A percentile compares a stretch with the other conserved stretches of the same genome.
Conservation (phyloP, 495 filamentous ascomycete genomes). For the Haplographium delicatum region DNA sequence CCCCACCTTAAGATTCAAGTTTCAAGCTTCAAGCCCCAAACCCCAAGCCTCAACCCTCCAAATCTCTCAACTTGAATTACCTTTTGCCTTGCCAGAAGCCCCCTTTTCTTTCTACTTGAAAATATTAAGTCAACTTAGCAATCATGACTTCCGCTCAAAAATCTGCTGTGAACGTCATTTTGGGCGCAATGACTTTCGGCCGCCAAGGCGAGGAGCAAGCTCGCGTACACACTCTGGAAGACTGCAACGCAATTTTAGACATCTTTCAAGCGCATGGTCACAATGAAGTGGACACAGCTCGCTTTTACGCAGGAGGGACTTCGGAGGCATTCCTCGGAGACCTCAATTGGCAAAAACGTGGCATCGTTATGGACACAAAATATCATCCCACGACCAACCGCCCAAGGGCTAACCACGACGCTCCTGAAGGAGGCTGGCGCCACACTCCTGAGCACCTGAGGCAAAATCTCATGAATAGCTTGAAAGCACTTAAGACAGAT, state of each 20-base stretch:
- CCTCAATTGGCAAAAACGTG: slow-evolving; percentile 40
- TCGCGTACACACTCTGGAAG: slow-evolving; percentile 9
- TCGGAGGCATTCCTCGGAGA: slow-evolving; percentile 46
- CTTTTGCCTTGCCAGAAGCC: no score
- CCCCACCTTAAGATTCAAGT: no score
- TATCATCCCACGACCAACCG: slow-evolving; percentile 31
- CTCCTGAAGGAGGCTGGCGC: not conserved
- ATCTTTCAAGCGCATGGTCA: slow-evolving; percentile 51
- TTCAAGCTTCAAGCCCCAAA: no score
- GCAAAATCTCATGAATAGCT: not conserved
- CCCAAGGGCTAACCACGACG: not conserved
- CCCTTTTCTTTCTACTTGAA: no score
- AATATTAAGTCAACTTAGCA: no score
- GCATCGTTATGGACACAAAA: slow-evolving; percentile 50
- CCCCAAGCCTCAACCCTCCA: no score
- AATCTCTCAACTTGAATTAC: no score
- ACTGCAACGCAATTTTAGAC: slow-evolving; percentile 35
- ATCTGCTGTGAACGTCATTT: slow-evolving; percentile 20
- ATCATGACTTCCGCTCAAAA: no score
- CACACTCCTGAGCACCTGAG: slow-evolving; percentile 8
- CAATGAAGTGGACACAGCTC: slow-evolving; percentile 54
- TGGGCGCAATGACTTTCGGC: slow-evolving; percentile 26
- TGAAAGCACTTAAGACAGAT: slow-evolving; percentile 21
- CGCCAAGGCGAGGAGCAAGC: slow-evolving; percentile 14
- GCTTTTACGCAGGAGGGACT: slow-evolving; percentile 44